These are phyloP conservation scores for Nicotiana sylvestris DNA, from an alignment of 257 asterid species.

Conservation along the genomic window DNA sequence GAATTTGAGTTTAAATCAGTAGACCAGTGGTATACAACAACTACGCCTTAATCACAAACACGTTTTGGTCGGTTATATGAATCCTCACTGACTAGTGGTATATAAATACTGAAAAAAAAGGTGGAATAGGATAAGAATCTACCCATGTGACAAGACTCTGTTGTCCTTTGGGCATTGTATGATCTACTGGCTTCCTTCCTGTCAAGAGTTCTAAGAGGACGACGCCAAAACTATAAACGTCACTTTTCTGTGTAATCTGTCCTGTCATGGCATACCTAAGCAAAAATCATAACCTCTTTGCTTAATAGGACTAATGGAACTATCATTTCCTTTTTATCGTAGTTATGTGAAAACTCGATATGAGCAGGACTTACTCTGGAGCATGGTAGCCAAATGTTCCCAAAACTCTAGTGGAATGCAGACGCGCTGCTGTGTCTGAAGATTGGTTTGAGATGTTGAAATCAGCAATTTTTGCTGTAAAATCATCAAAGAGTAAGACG, in stretches of 20 bases:
- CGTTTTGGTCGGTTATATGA: neutral
- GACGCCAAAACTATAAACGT: conserved; percentile 84
- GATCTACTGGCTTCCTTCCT: conserved; percentile 89
- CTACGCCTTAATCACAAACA: neutral
- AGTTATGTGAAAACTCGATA: neutral
- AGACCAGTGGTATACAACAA: neutral
- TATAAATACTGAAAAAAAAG: neutral
- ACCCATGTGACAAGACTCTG: conserved; percentile 94
- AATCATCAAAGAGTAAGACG: conserved; percentile 81
- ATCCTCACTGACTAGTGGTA: neutral
- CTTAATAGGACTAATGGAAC: neutral
- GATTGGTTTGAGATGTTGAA: conserved; percentile 77
- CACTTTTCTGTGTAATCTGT: conserved; percentile 80
- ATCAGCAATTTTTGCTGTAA: conserved; percentile 71
- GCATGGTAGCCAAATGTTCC: conserved; percentile 96
- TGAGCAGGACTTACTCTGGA: conserved; percentile 56
- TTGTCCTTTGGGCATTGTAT: conserved; percentile 95
- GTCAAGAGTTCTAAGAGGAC: conserved; percentile 74
- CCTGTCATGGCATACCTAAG: conserved; percentile 89
- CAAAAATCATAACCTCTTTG: neutral
- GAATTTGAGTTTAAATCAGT: neutral
- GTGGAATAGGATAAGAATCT: neutral
- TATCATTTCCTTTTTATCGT: neutral
- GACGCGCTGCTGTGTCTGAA: conserved; percentile 90
- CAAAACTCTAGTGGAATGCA: conserved; percentile 85